A percentile compares a stretch with the other conserved stretches of the same genome.
Evolutionary conservation across 2,329 filamentous ascomycete species (phyloP).

Genomic region (Stagonosporopsis cucurbitacearum): DNA sequence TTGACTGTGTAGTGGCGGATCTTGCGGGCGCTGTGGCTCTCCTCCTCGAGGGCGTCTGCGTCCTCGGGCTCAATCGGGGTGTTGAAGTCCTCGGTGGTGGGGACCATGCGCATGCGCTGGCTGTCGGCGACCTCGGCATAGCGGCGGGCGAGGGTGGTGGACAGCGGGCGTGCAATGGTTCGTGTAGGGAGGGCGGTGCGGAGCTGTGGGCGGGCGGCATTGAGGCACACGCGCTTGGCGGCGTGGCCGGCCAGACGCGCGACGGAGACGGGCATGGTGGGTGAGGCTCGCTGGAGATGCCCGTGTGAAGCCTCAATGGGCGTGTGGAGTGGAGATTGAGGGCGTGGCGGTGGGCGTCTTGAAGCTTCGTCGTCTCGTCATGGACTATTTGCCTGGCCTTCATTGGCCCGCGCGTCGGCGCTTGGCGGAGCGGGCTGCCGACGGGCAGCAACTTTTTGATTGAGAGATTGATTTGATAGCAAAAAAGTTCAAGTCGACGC

Average conservation of each 20-base stretch:
- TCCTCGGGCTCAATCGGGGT: constrained; percentile 55
- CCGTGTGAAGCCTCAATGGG: constrained; percentile 45
- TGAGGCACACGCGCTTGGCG: constrained; percentile 70
- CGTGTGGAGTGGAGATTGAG: constrained; percentile 39
- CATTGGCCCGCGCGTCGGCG: constrained; percentile 34
- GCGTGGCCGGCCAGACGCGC: constrained; percentile 75
- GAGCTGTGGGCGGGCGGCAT: constrained; percentile 57
- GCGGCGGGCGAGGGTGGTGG: constrained; percentile 67
- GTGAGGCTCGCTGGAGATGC: constrained; percentile 35
- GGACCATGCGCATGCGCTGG: constrained; percentile 66
- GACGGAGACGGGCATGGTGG: constrained; percentile 72
- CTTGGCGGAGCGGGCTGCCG: constrained; percentile 30
- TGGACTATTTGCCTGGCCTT: constrained; percentile 21
- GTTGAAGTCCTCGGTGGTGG: constrained; percentile 69
- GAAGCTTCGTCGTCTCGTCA: constrained; percentile 27
- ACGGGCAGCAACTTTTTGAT: background rate
- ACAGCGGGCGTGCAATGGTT: constrained; percentile 66
- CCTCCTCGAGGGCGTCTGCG: constrained; percentile 55
- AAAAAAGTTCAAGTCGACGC: constrained; percentile 15
- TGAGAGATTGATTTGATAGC: too few species aligned
- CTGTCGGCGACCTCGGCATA: constrained; percentile 63
- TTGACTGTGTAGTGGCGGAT: constrained; percentile 99
- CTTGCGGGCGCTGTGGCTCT: constrained; percentile 68
- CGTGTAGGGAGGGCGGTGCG: constrained; percentile 48
- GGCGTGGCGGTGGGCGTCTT: constrained; percentile 38